Evolutionary conservation across 148 eudicot species (phyloP), one percentile per base, ranked within the genome.

Genomic region (Persicaria tinctoria): DNA sequence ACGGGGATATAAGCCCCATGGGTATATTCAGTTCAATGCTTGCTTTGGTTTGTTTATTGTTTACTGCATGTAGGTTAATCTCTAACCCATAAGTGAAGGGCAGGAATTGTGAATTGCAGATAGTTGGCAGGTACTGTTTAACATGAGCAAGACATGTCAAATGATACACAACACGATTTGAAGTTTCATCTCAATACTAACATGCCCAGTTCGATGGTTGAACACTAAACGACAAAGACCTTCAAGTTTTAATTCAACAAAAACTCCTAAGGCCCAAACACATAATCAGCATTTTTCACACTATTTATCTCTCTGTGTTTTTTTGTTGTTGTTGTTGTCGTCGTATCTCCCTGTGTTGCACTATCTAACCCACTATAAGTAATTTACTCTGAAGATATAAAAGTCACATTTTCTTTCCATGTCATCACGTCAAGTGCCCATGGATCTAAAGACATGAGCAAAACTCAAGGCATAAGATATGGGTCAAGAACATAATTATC

Each of bases 171-270:
- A 45, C 45, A 27, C 10, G 4, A 62, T 32, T 62, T 5, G 32
- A 32, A 32, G 45, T 16, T 62, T 27, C 6, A 56, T 41, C 44
- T 12, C 18, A 66, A 11, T 41, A 66, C 7, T 66, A 66, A 11
- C 41, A 32, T 32, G 41, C 41, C 41, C 41, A 32, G 41, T 32
- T 32, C 3, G 41, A 32, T 32, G 41, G 41, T 32, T 32, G 2
- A 32, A 32, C 2, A 32, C 41, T 32, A 32, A 53, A 57, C 27
- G 18, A 57, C 38, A 57, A 57, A 57, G 63, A 57, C 63, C 8
- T 57, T 66, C 70, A 66, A 66, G 18, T 66, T 66, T 20, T 44
- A 66, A 41, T 38, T 64, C 46, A 38, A 66, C 48, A 66, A 41
- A 41, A 14, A 41, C 46, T 63, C 68, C 45, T 4, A 32, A 32